Conservation (phyloP, 805 yeast species). For the Saccharomycopsis capsularis region DNA sequence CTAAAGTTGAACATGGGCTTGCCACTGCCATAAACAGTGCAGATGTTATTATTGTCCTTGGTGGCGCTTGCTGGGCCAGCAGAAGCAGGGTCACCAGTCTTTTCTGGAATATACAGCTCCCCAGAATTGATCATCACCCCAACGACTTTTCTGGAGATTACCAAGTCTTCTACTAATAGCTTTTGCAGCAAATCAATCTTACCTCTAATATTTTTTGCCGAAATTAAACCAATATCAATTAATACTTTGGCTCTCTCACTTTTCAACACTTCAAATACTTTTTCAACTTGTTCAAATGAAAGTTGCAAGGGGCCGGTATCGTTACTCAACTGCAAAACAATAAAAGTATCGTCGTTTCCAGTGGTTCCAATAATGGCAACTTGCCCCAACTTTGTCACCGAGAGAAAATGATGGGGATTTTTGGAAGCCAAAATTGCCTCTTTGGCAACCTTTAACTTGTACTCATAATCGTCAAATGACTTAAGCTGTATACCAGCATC, state of each 20-base stretch:
- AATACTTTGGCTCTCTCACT: background rate
- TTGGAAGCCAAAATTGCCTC: constrained; percentile 41
- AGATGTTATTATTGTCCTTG: background rate
- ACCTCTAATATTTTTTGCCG: background rate
- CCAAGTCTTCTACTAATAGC: background rate
- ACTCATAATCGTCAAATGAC: constrained; percentile 7
- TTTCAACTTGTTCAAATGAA: background rate
- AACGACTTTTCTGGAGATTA: background rate
- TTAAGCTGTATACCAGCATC: constrained; percentile 1
- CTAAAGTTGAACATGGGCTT: background rate
- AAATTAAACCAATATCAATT: background rate
- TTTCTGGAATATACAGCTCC: background rate
- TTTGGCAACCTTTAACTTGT: constrained; percentile 32
- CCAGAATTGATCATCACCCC: constrained; percentile 8
- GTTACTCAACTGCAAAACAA: constrained; percentile 29
- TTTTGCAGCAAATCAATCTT: background rate
- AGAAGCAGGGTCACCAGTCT: background rate
- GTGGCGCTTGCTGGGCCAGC: background rate
- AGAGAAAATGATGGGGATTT: constrained; percentile 41
- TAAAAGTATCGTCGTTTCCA: constrained; percentile 45
- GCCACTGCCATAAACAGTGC: too few relatives aligned
- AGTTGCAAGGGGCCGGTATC: background rate
- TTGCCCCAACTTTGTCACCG: constrained; percentile 41
- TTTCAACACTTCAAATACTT: background rate
- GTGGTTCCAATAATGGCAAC: constrained; percentile 43